Evolutionary conservation across 345 rosid genomes (phyloP), one percentile per base, ranked within the genome.

Genomic region (Syzygium aromaticum): DNA sequence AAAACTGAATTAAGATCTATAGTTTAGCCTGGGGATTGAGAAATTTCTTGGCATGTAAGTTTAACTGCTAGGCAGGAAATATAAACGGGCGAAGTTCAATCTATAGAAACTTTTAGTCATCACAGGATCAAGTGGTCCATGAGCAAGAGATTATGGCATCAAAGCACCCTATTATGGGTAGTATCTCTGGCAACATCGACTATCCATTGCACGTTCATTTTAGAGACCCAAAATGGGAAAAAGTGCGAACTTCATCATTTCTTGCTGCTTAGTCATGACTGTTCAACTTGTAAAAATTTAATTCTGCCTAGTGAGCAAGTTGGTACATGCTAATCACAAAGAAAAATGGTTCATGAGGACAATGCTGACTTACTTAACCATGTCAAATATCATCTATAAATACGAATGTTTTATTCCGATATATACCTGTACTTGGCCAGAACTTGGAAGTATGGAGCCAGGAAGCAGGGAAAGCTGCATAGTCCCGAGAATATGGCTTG

Each of bases 391-490:
- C 43, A 33, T 67, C 46, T 4, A 73, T 19, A 8, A 9, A 73
- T 38, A 73, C 21, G 14, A 38, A 33, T 73, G 46, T 33, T 73
- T 73, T 38, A 73, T 9, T 61, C 80, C 13, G 13, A 38, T 19
- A 38, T 19, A 57, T 87, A 95, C 99, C 95, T 88, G 99, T 96
- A 84, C 85, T 87, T 46, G 99, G 99, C 99, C 99, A 98, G 95
- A 98, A 96, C 91, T 98, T 98, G 14, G 98, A 89, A 82, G 87
- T 80, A 3, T 96, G 96, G 89, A 98, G 99, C 99, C 99, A 98
- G n/a, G 99, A 88, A 88, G 98, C 99, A 46, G 99, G 98, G 95
- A 94, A 96, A 86, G 98, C 99, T 28, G 99, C 99, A 86, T 95
- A 96, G 86, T 96, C 98, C 77, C 99, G 91, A 23, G 98, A 91